Percentiles rank a stretch among this genome's conserved stretches.
Conservation (phyloP, 176 grass and related monocot genomes). For the Musa acuminata region DNA sequence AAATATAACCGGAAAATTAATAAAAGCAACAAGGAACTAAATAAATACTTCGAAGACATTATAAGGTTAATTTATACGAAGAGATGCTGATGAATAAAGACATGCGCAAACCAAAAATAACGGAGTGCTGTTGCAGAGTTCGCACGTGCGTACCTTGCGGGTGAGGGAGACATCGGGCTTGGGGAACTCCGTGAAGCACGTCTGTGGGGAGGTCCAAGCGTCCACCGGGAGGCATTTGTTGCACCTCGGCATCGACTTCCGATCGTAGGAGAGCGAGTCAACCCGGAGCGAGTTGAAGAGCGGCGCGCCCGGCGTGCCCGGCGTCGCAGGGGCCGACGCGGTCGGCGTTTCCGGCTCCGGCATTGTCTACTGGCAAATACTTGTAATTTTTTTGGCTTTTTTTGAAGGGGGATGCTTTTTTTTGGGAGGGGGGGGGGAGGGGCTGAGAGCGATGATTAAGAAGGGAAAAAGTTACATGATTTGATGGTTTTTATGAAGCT, state of each 20-base stretch:
- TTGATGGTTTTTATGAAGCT: constrained; percentile 51
- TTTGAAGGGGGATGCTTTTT: too few species aligned
- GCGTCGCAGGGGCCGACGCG: constrained; percentile 57
- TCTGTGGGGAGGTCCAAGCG: constrained; percentile 34
- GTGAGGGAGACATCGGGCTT: constrained; percentile 75
- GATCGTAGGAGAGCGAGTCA: constrained; percentile 78
- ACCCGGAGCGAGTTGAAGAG: constrained; percentile 56
- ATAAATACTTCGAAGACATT: too few species aligned
- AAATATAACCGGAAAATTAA: too few species aligned
- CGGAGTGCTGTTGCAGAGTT: too few species aligned
- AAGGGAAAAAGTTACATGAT: constrained; percentile 64
- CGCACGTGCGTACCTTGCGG: constrained; percentile 58
- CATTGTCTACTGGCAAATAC: not conserved
- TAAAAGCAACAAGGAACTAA: too few species aligned
- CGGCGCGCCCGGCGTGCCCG: constrained; percentile 68
- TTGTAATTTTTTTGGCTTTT: not conserved
- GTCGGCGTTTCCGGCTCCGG: constrained; percentile 33
- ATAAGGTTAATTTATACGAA: too few species aligned
- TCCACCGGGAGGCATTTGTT: constrained; percentile 66
- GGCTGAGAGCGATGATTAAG: not conserved
- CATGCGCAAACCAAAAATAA: too few species aligned
- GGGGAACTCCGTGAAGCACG: constrained; percentile 80
- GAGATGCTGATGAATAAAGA: too few species aligned
- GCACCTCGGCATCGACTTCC: constrained; percentile 87
- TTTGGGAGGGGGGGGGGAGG: not conserved